These are phyloP conservation scores for Exophiala bonariae DNA, from an alignment of 2,329 filamentous ascomycete genomes.

Conservation along the genomic window DNA sequence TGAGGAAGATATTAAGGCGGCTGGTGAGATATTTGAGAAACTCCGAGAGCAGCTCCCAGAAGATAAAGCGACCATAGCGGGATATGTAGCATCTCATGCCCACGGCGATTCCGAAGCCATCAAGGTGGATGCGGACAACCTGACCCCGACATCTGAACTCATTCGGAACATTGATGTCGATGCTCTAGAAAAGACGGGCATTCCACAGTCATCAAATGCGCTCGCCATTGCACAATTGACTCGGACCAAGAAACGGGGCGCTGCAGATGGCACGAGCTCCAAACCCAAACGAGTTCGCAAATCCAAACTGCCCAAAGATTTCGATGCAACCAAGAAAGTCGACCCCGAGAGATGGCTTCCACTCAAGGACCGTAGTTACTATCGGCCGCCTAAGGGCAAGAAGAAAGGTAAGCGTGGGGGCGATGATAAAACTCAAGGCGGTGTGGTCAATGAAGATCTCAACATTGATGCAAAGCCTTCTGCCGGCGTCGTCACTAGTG, in stretches of 20 bases:
- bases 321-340: conserved; percentile 67
- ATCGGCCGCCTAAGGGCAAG: conserved; percentile 78
- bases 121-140: conserved; percentile 36
- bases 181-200: conserved; percentile 46
- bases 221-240: conserved; percentile 27
- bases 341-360: conserved; percentile 95
- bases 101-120: conserved; percentile 41
- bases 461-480: conserved; percentile 47
- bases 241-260: conserved; percentile 41
- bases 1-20: conserved; percentile 65
- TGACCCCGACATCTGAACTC: conserved; percentile 43
- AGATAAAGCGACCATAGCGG: conserved; percentile 72
- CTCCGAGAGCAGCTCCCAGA: conserved; percentile 63
- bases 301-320: conserved; percentile 49
- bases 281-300: conserved; percentile 46
- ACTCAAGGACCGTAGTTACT: conserved; percentile 82
- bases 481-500: conserved; percentile 31
- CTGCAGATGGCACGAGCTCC: conserved; percentile 34
- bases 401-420: conserved; percentile 84
- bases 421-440: conserved; percentile 79
- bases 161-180: conserved; percentile 44
- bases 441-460: conserved; percentile 71
- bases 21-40: conserved; percentile 75
- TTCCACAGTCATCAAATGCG: conserved; percentile 36
- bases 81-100: conserved; percentile 78